phyloP scores from a whole-genome alignment of 2,329 filamentous ascomycete species.

The Gremmenia infestans region DNA sequence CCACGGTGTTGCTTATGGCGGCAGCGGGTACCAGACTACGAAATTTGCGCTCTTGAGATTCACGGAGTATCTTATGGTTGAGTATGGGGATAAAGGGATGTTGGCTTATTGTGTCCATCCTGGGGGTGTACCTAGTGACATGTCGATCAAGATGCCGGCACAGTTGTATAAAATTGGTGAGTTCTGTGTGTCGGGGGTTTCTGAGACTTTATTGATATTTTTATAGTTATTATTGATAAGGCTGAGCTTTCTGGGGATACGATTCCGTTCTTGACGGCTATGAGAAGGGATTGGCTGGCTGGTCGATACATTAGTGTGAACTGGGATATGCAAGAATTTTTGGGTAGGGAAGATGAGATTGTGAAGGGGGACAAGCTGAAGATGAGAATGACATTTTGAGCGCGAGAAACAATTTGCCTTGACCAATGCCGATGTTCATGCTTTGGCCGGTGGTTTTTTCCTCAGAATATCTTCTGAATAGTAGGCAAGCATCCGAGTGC shows the following conservation, averaged over 20 bases:
- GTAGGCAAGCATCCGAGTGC: background rate
- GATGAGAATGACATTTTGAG: constrained; percentile 28
- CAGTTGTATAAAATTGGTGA: constrained; percentile 22
- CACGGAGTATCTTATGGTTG: constrained; percentile 43
- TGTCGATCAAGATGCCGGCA: constrained; percentile 31
- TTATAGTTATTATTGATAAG: constrained; percentile 32
- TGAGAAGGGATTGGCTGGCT: constrained; percentile 41
- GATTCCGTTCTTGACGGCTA: constrained; percentile 38
- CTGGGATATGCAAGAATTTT: constrained; percentile 45
- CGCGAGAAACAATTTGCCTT: background rate
- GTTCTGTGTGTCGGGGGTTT: background rate
- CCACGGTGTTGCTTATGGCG: constrained; percentile 33
- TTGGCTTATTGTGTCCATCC: constrained; percentile 39
- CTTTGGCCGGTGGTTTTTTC: background rate
- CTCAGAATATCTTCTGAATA: background rate
- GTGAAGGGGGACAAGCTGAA: constrained; percentile 33
- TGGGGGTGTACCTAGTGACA: constrained; percentile 36
- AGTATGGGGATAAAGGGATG: constrained; percentile 41
- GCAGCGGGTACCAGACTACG: constrained; percentile 41
- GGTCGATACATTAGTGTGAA: constrained; percentile 39
- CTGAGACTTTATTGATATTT: constrained; percentile 2
- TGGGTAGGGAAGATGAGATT: constrained; percentile 39
- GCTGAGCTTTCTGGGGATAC: constrained; percentile 39
- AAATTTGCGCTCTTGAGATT: constrained; percentile 47
- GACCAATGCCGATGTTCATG: too few species aligned